These are phyloP conservation scores for Lenwebbia sp. DNA, from an alignment of 345 rosid species.

Conservation along the genomic window DNA sequence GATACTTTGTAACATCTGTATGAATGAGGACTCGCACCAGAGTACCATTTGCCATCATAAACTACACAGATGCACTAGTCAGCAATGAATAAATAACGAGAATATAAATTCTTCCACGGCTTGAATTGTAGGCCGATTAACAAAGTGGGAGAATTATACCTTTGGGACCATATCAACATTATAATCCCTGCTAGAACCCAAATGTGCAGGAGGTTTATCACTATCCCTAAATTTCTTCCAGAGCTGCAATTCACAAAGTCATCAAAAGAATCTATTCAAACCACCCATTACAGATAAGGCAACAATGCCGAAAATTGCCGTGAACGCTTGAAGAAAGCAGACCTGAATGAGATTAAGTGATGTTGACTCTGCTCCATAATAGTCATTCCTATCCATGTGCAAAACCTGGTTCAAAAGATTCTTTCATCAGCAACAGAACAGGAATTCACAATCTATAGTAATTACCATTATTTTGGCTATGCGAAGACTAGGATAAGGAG, in stretches of 20 bases:
- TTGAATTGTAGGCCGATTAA: not conserved
- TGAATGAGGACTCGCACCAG: conserved; percentile 10
- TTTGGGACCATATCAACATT: conserved; percentile 11
- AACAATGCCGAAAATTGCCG: not conserved
- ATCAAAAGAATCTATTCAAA: not conserved
- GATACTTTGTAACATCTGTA: conserved; percentile 11
- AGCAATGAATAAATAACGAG: not conserved
- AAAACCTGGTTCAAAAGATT: conserved; percentile 42
- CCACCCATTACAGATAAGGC: not conserved
- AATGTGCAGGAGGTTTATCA: conserved; percentile 83
- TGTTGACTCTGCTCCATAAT: conserved; percentile 97
- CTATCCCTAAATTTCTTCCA: conserved; percentile 89
- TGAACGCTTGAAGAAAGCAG: not conserved
- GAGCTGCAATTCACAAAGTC: conserved; percentile 33
- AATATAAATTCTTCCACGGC: not conserved
- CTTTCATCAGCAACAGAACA: not conserved
- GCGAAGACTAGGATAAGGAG: not conserved
- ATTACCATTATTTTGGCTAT: not conserved
- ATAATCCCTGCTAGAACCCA: conserved; percentile 56
- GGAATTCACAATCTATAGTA: not conserved
- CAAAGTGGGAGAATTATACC: not conserved
- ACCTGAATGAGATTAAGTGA: conserved; percentile 97
- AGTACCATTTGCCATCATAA: conserved; percentile 13
- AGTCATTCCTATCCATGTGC: conserved; percentile 99
- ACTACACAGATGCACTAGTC: not conserved